Conservation (phyloP, 306 rosid species). For the Glycine tomentella region DNA sequence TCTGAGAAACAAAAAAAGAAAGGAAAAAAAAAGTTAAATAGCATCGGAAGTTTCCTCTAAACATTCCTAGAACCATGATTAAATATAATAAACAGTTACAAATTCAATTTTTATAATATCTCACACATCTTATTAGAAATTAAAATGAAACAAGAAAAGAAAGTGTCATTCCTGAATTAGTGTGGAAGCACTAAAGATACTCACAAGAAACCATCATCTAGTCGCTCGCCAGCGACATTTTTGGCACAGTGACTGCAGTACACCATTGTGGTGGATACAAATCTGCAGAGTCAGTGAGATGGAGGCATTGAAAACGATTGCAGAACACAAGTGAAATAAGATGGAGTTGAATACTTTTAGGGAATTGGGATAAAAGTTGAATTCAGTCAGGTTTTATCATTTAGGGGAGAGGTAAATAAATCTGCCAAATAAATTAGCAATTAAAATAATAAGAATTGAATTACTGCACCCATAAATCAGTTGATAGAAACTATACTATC, state of each 20-base stretch:
- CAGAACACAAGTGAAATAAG: background rate
- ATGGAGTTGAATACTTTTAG: background rate
- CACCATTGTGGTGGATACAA: conserved; percentile 30
- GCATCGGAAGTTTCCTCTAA: background rate
- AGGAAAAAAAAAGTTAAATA: background rate
- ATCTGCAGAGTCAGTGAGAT: background rate
- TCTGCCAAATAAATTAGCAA: background rate
- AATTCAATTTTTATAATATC: background rate
- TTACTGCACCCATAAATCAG: background rate
- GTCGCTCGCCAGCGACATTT: background rate
- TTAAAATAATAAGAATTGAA: background rate
- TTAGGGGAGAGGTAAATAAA: background rate
- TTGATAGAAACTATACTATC: background rate
- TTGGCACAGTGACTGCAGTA: conserved; percentile 40
- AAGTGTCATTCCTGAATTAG: background rate
- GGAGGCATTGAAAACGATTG: background rate
- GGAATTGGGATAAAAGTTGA: background rate
- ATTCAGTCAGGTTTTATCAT: conserved; percentile 7
- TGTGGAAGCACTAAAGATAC: conserved; percentile 17
- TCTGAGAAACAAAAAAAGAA: conserved; percentile 28
- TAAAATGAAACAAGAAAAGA: background rate
- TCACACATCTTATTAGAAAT: background rate
- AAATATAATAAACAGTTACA: background rate
- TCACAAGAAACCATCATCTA: conserved; percentile 44
- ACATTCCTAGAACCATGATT: conserved; percentile 6